phyloP scores from a whole-genome alignment of 345 rosid species.

The Microcos paniculata region DNA sequence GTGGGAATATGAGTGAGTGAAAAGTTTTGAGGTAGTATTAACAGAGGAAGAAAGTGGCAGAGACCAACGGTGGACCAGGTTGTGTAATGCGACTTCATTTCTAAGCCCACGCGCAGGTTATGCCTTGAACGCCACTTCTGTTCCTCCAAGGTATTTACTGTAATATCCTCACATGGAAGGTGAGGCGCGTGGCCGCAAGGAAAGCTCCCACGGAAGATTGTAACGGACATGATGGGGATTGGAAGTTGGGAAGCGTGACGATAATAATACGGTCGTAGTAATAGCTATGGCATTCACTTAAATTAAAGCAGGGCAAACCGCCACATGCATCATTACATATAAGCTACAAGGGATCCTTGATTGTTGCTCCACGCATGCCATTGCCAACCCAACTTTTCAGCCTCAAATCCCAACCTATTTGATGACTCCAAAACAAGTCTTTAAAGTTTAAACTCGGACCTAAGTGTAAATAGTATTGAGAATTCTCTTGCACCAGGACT shows the following conservation, averaged over 20 bases:
- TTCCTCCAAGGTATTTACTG: too few species aligned
- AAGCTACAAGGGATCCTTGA: background rate
- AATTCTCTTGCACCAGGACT: too few species aligned
- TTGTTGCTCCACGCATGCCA: background rate
- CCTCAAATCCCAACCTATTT: background rate
- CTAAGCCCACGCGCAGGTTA: background rate
- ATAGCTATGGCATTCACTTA: background rate
- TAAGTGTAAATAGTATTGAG: too few species aligned
- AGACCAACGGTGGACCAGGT: background rate
- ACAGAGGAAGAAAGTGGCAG: slow-evolving; percentile 10
- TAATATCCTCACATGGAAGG: too few species aligned
- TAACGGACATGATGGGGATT: background rate
- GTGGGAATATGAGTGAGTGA: background rate
- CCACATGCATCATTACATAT: background rate
- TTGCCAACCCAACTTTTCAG: background rate
- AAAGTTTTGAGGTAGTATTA: background rate
- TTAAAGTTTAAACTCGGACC: too few species aligned
- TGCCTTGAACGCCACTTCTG: background rate
- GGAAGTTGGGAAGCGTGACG: background rate
- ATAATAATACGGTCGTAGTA: background rate
- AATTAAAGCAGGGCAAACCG: background rate
- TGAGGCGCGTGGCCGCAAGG: background rate
- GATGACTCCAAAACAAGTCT: background rate
- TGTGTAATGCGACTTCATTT: background rate
- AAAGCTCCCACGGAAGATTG: background rate